Base-by-base conservation (phyloP, 805 yeast species). In the Candida alai region DNA sequence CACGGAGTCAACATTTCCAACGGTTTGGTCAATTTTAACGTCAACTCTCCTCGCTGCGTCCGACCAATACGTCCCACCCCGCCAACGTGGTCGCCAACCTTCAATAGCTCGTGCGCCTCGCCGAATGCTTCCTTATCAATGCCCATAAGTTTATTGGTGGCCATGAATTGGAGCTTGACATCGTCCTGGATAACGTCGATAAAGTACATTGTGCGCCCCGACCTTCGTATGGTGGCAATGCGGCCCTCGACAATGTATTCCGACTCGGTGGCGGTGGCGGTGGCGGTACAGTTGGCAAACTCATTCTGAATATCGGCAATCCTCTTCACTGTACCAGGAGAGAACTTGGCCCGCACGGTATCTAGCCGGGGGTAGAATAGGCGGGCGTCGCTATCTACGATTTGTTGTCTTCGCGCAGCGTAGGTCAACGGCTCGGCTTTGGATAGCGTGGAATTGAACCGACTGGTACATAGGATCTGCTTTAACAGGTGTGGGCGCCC, bases 31-130 rank as follows among this genome's bases (percentile, higher is more conserved):
- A 80, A 68, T 42, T 83, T 76, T 33, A 90, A 49, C 1, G 96
- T 81, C 6, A 88, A 60, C 44, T 89, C 95, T 0, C 90, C 93
- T 3, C 77, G 76, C 35, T 80, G 77, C 0, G 97, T 85, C 3
- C 73, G 54, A 17, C 90, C 85, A 0, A 96, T 88, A 16, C 46
- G 52, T 0, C 98, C 98, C 3, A 58, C 48, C 16, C 80, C 76
- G 6, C 74, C 60, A 3, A 90, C 60, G 28, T 70, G 73, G 50
- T 90, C 98, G 0, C 96, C 96, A 15, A 73, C 72, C 30, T 80
- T 67, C 24, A 87, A 58, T 19, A 60, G 51, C 4, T 53, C 52
- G 45, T 72, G 77, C 6, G 29, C 17, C 30, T 41, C 54, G 4
- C 51, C 48, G 42, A 78, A 79, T 25, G 66, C 68, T 0, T 64